Percentiles rank a stretch among this genome's conserved stretches.
Conservation (phyloP, 768 basidiomycete genomes). For the Tricholoma sp. region DNA sequence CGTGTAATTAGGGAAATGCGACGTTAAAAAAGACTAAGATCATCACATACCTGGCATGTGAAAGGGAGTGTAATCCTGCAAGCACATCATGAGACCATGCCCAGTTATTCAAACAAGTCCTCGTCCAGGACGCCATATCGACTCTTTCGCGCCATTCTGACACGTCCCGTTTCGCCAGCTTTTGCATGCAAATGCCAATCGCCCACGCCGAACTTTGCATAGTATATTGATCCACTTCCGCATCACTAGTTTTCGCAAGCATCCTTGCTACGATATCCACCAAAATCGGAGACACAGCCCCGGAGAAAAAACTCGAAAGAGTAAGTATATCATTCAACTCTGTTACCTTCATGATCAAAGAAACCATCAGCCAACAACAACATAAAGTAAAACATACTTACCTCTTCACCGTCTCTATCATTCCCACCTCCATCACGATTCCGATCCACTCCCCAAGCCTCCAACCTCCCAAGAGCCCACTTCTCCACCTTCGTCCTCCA, state of each 20-base stretch:
- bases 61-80: constrained; percentile 45
- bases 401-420: neutral
- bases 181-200: constrained; percentile 53
- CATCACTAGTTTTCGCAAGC: constrained; percentile 26
- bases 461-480: constrained; percentile 42
- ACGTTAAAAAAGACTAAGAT: neutral
- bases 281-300: constrained; percentile 35
- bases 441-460: constrained; percentile 33
- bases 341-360: constrained; percentile 28
- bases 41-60: constrained; percentile 38
- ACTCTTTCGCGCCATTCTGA: constrained; percentile 43
- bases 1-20: neutral
- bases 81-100: constrained; percentile 52
- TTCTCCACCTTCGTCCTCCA: constrained; percentile 53
- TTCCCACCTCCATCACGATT: constrained; percentile 32
- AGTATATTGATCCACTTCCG: constrained; percentile 15
- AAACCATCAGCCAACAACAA: neutral
- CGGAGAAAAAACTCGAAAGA: constrained; percentile 47
- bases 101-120: constrained; percentile 45
- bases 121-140: constrained; percentile 47
- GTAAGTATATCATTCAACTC: constrained; percentile 52
- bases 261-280: constrained; percentile 39
- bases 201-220: constrained; percentile 47
- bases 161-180: constrained; percentile 38
- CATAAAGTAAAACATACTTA: neutral